Evolutionary conservation across 2,329 filamentous ascomycete species (phyloP), one percentile per base, ranked within the genome.

Genomic region (Scolecobasidium constrictum): DNA sequence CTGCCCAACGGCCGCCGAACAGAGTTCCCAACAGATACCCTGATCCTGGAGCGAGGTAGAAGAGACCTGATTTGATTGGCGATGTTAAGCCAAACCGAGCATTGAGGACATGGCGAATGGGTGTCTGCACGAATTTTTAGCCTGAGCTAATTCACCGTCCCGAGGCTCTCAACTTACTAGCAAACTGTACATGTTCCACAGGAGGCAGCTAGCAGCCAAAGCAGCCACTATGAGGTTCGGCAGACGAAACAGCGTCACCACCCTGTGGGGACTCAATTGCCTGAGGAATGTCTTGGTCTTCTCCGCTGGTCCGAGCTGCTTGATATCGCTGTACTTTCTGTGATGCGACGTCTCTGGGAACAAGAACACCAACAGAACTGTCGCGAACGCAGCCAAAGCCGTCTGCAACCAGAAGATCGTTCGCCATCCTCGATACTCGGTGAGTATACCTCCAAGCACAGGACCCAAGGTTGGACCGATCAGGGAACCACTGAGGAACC

Each of bases 341-440:
- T 74, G 69, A 45, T 81, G 79, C 40, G 83, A 81, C 1, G 83
- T 88, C 56, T 88, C 83, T 0, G 81, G 80, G 9, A 87, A 69
- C 11, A 85, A 63, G 50, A 84, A 76, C 49, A 76, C 71, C 22
- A 83, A 71, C 1, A 79, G 70, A 0, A 78, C 16, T 0, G 71
- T 66, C 1, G 75, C 78, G 0, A 72, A 54, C 2, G 73, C 81
- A 0, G 78, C 78, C 4, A 86, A 67, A 0, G 73, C 82, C 1
- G 78, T 77, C 54, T 87, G 83, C 0, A 88, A 65, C 78, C 81
- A 87, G 63, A 86, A 87, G 42, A 87, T 85, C 34, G 75, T 73
- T 15, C 81, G 71, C 84, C 84, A 90, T 2, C 70, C 73, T 5
- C 71, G 68, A 58, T 77, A 86, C 0, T 82, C 87, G 13, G 87